These are phyloP conservation scores for Penicillium hesseltinei DNA, from an alignment of 2,329 filamentous ascomycete species.

Conservation along the genomic window DNA sequence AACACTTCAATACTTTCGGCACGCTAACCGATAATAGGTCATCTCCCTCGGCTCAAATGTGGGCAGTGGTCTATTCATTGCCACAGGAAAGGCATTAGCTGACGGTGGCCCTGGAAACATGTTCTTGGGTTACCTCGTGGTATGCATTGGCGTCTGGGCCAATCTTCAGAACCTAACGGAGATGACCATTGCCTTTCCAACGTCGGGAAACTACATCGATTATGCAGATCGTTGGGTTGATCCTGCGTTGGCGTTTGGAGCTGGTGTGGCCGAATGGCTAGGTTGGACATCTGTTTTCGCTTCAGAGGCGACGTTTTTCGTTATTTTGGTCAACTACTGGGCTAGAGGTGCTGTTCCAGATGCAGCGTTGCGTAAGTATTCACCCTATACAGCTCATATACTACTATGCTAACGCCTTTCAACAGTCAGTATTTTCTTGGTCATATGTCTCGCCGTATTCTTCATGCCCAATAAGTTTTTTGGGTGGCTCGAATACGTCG, in stretches of 20 bases:
- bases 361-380: background rate
- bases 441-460: constrained; percentile 24
- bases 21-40: background rate
- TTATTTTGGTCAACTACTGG: constrained; percentile 24
- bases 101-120: constrained; percentile 35
- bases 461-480: constrained; percentile 32
- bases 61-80: constrained; percentile 19
- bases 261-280: constrained; percentile 28
- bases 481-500: constrained; percentile 39
- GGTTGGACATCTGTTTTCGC: constrained; percentile 19
- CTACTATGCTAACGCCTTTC: no score
- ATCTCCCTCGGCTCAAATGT: constrained; percentile 14
- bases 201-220: constrained; percentile 39
- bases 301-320: constrained; percentile 25
- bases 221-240: constrained; percentile 43
- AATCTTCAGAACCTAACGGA: constrained; percentile 36
- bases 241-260: constrained; percentile 40
- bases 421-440: constrained; percentile 21
- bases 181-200: constrained; percentile 40
- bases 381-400: no score
- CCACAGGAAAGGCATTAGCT: constrained; percentile 23
- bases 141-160: constrained; percentile 32
- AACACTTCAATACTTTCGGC: no score
- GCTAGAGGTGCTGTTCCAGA: constrained; percentile 9
- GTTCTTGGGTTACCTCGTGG: constrained; percentile 33